These are phyloP conservation scores for Globisporangium splendens DNA, from an alignment of 352 stramenopile species.

Conservation along the genomic window DNA sequence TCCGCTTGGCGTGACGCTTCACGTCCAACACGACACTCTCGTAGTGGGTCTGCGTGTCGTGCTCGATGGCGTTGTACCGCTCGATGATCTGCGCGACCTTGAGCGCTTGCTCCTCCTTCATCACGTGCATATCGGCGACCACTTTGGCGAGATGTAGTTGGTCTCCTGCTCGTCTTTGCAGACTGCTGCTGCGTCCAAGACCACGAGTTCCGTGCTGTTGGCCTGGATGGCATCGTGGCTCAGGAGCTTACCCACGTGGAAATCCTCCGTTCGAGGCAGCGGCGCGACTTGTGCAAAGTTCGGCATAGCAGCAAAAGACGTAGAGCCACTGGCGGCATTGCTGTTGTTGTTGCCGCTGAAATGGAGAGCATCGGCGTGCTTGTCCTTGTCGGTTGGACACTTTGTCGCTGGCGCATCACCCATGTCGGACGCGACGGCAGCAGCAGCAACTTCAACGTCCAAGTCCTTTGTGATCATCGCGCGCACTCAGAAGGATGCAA, in stretches of 20 bases:
- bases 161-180: slow-evolving; percentile 36
- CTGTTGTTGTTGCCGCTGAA: background rate
- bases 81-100: slow-evolving; percentile 50
- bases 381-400: too few species aligned
- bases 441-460: too few species aligned
- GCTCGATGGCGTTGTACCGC: slow-evolving; percentile 53
- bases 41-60: slow-evolving; percentile 51
- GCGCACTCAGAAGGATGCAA: too few species aligned
- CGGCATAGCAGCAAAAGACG: too few species aligned
- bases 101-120: slow-evolving; percentile 63
- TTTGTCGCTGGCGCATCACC: too few species aligned
- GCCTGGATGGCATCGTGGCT: slow-evolving; percentile 10
- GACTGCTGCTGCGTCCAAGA: background rate
- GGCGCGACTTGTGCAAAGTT: slow-evolving; percentile 20
- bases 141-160: slow-evolving; percentile 64
- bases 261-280: slow-evolving; percentile 30
- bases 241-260: slow-evolving; percentile 53
- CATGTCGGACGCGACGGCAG: too few species aligned
- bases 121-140: slow-evolving; percentile 71
- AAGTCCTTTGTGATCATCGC: too few species aligned
- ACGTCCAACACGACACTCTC: slow-evolving; percentile 40
- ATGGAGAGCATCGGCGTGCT: background rate
- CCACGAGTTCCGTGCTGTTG: background rate
- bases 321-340: background rate
- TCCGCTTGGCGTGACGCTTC: slow-evolving; percentile 23